Evolutionary conservation across 2,329 filamentous ascomycete species (phyloP), one percentile per base, ranked within the genome.

Genomic region (Alternaria gaisen): DNA sequence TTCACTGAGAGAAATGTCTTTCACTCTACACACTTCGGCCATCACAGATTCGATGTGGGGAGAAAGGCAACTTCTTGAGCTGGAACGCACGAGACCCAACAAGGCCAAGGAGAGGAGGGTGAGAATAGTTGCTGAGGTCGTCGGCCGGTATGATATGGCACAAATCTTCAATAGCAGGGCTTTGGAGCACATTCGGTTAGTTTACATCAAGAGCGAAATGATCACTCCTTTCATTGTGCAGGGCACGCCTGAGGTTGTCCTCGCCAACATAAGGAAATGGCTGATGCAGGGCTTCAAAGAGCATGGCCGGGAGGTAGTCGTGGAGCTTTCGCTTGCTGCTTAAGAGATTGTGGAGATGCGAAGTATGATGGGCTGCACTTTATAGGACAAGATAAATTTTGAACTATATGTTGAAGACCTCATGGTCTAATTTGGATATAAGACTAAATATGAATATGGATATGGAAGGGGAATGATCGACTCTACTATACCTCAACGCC

Each of bases 11-110:
- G 90, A 90, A 10, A 92, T 94, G 71, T 87, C 88, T 41, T 92
- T 87, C 77, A 97, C 93, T 10, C 96, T 83, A 1, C 93, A 92
- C 1, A 94, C 94, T 10, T 94, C 91, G 1, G 92, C 90, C 8
- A 91, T 87, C 58, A 88, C 89, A 0, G 90, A 83, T 70, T 92
- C 91, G 75, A 92, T 95, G 10, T 84, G 83, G 8, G 80, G 81
- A 1, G 80, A 83, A 63, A 88, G 57, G 0, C 63, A 71, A 14
- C 65, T 66, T 40, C 30, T 66, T 80, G 79, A 95, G 95, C 78
- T 97, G 90, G 76, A 94, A 88, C 2, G 92, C 91, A 1, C 97
- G 84, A 2, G 88, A 82, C 72, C 97, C 94, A 26, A 88, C 86
- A 74, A 91, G 87, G 61, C 90, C 85, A 73, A 97, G 96, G 11